phyloP scores from a whole-genome alignment of 345 rosid species.

The Melaleuca quinquenervia region DNA sequence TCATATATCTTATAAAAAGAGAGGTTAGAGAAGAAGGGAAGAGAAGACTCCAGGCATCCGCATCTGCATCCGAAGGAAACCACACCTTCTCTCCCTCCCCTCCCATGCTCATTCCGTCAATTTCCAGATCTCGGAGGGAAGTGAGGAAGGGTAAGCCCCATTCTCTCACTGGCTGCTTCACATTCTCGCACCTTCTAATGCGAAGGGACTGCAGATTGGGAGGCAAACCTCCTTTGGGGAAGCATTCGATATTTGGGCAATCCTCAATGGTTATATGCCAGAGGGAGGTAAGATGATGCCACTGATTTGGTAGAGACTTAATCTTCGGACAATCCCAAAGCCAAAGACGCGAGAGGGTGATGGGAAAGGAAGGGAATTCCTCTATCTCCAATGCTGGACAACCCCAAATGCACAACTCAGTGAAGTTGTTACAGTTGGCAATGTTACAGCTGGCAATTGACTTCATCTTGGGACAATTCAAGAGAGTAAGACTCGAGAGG shows the following conservation, averaged over 20 bases:
- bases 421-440: too few species aligned
- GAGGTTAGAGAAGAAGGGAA: background rate
- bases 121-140: fast-evolving
- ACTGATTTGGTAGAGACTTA: background rate
- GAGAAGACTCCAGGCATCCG: background rate
- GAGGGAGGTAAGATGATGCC: background rate
- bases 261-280: fast-evolving
- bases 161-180: background rate
- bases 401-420: fast-evolving
- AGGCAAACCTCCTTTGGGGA: background rate
- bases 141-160: background rate
- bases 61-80: background rate
- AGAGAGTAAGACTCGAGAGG: too few species aligned
- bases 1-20: too few species aligned
- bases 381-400: background rate
- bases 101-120: background rate
- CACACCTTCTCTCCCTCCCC: background rate
- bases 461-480: too few species aligned
- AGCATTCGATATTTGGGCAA: background rate
- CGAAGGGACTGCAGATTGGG: fast-evolving
- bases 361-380: background rate
- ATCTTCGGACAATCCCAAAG: background rate
- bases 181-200: background rate
- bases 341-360: fast-evolving
- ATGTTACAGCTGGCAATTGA: too few species aligned